Evolutionary conservation across 352 stramenopile species (phyloP).

Genomic region (Globisporangium abappressorium): DNA sequence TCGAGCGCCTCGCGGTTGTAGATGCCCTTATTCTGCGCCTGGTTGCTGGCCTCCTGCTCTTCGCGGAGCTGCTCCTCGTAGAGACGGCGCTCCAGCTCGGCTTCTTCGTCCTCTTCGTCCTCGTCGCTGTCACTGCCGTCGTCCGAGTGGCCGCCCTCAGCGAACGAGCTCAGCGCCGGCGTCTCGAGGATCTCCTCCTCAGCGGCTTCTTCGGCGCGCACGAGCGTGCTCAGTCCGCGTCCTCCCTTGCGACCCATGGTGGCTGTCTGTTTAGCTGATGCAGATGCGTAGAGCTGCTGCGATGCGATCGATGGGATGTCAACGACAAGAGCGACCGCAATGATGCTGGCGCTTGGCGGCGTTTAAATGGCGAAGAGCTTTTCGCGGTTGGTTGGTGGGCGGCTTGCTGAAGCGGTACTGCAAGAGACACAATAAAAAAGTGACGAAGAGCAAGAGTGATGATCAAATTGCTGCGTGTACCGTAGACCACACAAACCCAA

Average conservation of each 20-base stretch:
- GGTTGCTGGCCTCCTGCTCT: slow-evolving; percentile 29
- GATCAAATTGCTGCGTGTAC: background rate
- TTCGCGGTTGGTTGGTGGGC: slow-evolving; percentile 20
- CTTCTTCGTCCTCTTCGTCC: slow-evolving; percentile 57
- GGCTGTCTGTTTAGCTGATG: background rate
- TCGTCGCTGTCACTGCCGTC: slow-evolving; percentile 36
- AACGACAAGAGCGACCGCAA: slow-evolving; percentile 2
- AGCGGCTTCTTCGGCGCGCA: slow-evolving; percentile 66
- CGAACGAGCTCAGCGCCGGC: slow-evolving; percentile 61
- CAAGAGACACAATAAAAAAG: slow-evolving; percentile 24
- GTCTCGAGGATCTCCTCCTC: slow-evolving; percentile 86
- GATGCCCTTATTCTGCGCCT: slow-evolving; percentile 49
- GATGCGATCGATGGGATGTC: slow-evolving; percentile 8
- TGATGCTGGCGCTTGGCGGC: slow-evolving; percentile 6
- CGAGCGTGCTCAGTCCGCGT: slow-evolving; percentile 48
- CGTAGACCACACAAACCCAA: background rate
- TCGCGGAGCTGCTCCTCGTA: slow-evolving; percentile 67
- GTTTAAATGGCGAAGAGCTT: slow-evolving; percentile 13
- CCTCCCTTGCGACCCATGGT: slow-evolving; percentile 42
- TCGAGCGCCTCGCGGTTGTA: slow-evolving; percentile 75
- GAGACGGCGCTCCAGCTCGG: slow-evolving; percentile 69
- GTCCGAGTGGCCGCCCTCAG: slow-evolving; percentile 10
- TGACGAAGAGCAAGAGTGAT: background rate
- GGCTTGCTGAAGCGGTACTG: slow-evolving; percentile 15
- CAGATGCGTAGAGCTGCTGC: background rate